phyloP scores from a whole-genome alignment of 495 filamentous ascomycete species.

The Hyaloscypha bicolor region DNA sequence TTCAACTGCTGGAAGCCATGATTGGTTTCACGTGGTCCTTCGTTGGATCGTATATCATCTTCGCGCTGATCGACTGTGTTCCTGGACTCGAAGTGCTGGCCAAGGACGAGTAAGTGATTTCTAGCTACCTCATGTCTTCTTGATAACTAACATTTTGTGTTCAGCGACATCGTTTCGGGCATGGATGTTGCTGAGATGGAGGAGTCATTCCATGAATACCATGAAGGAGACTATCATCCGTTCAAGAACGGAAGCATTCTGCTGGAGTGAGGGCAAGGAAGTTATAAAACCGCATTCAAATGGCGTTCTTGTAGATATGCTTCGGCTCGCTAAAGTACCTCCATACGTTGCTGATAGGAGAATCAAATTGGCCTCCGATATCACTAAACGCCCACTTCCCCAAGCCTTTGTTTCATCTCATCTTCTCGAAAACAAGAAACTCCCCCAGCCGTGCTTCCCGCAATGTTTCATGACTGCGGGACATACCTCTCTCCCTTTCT shows the following conservation, averaged over 20 bases:
- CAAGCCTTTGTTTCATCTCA: neutral
- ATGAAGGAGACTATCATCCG: constrained; percentile 48
- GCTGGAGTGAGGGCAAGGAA: constrained; percentile 14
- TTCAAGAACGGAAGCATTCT: constrained; percentile 33
- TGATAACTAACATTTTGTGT: neutral
- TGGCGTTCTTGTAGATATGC: neutral
- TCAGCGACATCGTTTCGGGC: constrained; percentile 46
- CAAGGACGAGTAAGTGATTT: constrained; percentile 66
- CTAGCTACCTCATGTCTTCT: constrained; percentile 34
- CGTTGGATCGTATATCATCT: constrained; percentile 77
- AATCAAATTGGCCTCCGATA: neutral
- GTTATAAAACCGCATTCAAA: neutral
- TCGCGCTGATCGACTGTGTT: constrained; percentile 83
- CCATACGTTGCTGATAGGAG: too few relatives aligned
- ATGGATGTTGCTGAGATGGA: constrained; percentile 53
- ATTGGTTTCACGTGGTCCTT: constrained; percentile 86
- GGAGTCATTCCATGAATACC: constrained; percentile 45
- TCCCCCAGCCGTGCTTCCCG: neutral
- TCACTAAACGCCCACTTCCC: neutral
- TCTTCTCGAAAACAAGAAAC: neutral
- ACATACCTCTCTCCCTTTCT: neutral
- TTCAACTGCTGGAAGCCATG: constrained; percentile 84
- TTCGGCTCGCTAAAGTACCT: neutral
- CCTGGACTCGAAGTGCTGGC: constrained; percentile 81
- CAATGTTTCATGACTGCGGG: neutral